These are phyloP conservation scores for Rusavskia elegans DNA, from an alignment of 495 filamentous ascomycete genomes.

Conservation along the genomic window DNA sequence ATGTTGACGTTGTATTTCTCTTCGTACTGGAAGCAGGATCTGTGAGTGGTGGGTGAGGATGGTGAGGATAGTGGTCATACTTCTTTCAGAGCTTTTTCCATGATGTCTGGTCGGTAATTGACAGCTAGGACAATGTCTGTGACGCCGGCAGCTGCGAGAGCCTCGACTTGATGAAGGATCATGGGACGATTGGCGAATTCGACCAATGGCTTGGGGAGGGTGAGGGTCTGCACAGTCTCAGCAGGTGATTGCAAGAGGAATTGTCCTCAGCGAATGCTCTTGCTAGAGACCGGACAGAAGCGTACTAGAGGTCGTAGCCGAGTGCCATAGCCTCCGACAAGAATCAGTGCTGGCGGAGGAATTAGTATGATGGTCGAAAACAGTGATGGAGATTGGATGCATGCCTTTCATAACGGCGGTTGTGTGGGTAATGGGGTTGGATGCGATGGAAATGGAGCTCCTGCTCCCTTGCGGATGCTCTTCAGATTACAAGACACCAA, in stretches of 20 bases:
- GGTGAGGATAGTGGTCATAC: slow-evolving; percentile 17
- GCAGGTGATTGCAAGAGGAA: background rate
- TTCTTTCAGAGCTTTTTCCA: slow-evolving; percentile 62
- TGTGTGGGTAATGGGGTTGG: background rate
- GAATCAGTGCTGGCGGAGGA: slow-evolving; percentile 69
- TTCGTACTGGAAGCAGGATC: slow-evolving; percentile 50
- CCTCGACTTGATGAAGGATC: slow-evolving; percentile 97
- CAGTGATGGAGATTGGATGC: background rate
- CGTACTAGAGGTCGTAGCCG: slow-evolving; percentile 93
- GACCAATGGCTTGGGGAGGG: slow-evolving; percentile 91
- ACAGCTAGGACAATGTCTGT: slow-evolving; percentile 97
- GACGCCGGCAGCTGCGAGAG: slow-evolving; percentile 84
- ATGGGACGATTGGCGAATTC: slow-evolving; percentile 98
- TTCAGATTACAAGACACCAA: too few species aligned
- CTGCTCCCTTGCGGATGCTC: too few species aligned
- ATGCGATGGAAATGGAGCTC: too few species aligned
- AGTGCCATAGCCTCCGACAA: slow-evolving; percentile 98
- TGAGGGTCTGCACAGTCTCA: slow-evolving; percentile 56
- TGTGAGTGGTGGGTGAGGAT: background rate
- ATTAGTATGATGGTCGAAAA: background rate
- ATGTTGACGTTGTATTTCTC: slow-evolving; percentile 82
- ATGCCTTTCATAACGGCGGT: background rate
- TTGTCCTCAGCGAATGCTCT: background rate
- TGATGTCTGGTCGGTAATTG: slow-evolving; percentile 96
- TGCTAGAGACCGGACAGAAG: slow-evolving; percentile 14